These are phyloP conservation scores for Radiomyces spectabilis DNA, from an alignment of 192 early-diverging fungal species.

Conservation along the genomic window DNA sequence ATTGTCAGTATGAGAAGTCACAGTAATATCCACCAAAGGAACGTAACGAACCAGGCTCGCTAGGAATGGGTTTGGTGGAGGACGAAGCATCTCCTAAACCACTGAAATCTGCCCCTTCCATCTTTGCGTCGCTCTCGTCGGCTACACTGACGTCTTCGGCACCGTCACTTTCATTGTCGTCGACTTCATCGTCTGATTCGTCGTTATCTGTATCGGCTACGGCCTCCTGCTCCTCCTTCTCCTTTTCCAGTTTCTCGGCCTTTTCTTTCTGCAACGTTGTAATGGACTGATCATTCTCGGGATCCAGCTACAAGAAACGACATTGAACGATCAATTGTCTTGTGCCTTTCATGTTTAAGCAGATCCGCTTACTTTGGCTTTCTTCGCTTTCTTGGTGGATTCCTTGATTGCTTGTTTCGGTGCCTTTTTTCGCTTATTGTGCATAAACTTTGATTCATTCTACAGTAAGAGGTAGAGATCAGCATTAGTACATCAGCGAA, in stretches of 20 bases:
- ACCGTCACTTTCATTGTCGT: constrained; percentile 13
- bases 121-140: constrained; percentile 18
- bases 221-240: constrained; percentile 19
- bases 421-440: constrained; percentile 78
- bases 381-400: constrained; percentile 74
- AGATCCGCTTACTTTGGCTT: constrained; percentile 68
- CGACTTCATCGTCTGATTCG: constrained; percentile 26
- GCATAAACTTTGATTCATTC: constrained; percentile 48
- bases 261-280: constrained; percentile 59
- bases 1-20: too few species aligned
- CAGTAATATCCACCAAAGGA: too few species aligned
- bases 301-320: constrained; percentile 56
- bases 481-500: neutral
- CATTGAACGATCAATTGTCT: constrained; percentile 1
- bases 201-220: constrained; percentile 30
- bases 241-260: constrained; percentile 30
- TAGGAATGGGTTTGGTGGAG: too few species aligned
- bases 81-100: constrained; percentile 12
- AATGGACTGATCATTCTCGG: constrained; percentile 67
- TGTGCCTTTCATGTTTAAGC: constrained; percentile 13
- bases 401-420: constrained; percentile 77
- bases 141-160: constrained; percentile 26
- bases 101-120: constrained; percentile 19
- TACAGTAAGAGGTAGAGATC: neutral
- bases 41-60: too few species aligned